Conservation (phyloP, 306 rosid genomes). For the Cicer judaicum region DNA sequence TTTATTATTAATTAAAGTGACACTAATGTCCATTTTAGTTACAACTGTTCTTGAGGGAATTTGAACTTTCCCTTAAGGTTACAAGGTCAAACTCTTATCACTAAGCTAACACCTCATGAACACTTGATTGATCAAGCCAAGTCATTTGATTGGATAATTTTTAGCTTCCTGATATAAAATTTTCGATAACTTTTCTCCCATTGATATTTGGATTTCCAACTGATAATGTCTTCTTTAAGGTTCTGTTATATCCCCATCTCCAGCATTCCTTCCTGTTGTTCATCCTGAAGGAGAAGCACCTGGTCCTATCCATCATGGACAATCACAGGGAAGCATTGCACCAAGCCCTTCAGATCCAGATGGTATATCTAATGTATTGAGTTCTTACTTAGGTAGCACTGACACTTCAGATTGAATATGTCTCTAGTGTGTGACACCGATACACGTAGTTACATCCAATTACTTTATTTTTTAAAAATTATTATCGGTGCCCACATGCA, state of each 20-base stretch:
- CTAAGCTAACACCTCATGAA: too few relatives aligned
- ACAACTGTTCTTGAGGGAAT: too few relatives aligned
- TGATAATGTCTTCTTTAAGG: constrained; percentile 53
- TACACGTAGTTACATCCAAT: too few relatives aligned
- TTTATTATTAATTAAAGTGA: too few relatives aligned
- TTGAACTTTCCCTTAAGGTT: too few relatives aligned
- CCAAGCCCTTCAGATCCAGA: constrained; percentile 51
- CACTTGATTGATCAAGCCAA: not conserved
- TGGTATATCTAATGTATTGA: constrained; percentile 37
- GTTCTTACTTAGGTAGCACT: too few relatives aligned
- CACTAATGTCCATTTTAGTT: too few relatives aligned
- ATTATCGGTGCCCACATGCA: too few relatives aligned
- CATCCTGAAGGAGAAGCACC: constrained; percentile 60
- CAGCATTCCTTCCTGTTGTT: constrained; percentile 50
- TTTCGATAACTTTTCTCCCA: not conserved
- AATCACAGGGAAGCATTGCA: constrained; percentile 53
- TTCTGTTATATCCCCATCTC: constrained; percentile 62
- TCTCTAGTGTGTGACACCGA: too few relatives aligned
- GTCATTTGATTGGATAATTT: constrained; percentile 25
- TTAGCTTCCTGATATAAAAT: not conserved
- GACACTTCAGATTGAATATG: too few relatives aligned
- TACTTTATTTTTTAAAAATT: too few relatives aligned
- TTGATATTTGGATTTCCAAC: constrained; percentile 16
- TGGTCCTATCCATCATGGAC: constrained; percentile 52
- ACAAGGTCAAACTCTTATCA: too few relatives aligned